Evolutionary conservation across 2,329 filamentous ascomycete genomes (phyloP), one percentile per base, ranked within the genome.

Genomic region (Microdochium nivale): DNA sequence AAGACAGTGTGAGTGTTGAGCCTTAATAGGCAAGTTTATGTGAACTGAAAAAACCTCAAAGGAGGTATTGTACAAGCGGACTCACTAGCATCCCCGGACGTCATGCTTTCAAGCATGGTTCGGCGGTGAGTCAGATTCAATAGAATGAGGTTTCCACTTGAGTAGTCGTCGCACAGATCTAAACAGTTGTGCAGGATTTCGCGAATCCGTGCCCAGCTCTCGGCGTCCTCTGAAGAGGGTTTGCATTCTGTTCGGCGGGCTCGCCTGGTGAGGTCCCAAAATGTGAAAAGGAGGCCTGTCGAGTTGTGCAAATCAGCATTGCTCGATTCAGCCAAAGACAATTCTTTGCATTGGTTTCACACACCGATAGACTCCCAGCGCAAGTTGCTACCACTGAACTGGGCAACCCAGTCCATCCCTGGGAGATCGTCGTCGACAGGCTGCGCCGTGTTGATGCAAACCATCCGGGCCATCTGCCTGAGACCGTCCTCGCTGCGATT

Each of bases 281-380:
- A 23, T 8, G 52, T 56, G 19, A 66, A 75, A 1, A 73, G 57
- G 10, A 74, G 50, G 23, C 40, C 40, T 44, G 19, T 7, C 19
- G 19, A 44, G 13, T n/a, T n/a, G n/a, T n/a, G n/a, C n/a, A n/a
- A n/a, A n/a, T n/a, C n/a, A n/a, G 35, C 35, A 40, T 40, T 19
- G 7, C 7, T 13, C 16, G n/a, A 40, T 7, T 40, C 14, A 16
- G 14, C 11, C n/a, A n/a, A 19, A 24, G 21, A 44, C 40, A 11
- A 8, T 13, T 3, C 40, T 44, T 7, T 19, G 19, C 8, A 19
- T 19, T 24, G 21, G 14, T 21, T 7, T 11, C 3, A 44, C 21
- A 23, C 23, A 0, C 71, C 73, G 1, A 76, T 51, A 0, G 69
- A 66, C 49, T 76, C 73, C 73, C 73, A 76, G 1, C 73, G 65